These are phyloP conservation scores for Suillus occidentalis DNA, from an alignment of 768 basidiomycete species.

Conservation along the genomic window DNA sequence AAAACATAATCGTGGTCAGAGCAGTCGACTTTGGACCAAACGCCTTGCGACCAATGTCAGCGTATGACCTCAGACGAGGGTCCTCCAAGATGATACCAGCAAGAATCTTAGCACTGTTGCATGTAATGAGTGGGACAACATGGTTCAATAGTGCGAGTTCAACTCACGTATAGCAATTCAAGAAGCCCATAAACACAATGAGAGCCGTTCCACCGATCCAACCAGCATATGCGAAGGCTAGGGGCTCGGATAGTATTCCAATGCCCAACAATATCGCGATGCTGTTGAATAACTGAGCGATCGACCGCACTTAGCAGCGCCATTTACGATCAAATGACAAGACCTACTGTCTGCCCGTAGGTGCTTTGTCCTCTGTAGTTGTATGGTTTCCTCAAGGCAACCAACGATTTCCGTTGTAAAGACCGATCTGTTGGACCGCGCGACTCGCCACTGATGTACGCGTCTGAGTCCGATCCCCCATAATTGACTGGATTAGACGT, in stretches of 20 bases:
- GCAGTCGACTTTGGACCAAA: slow-evolving; percentile 74
- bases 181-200: slow-evolving; percentile 70
- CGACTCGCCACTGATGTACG: not conserved
- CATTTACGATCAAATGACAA: not conserved
- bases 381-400: slow-evolving; percentile 21
- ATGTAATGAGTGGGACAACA: slow-evolving; percentile 9
- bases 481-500: not conserved
- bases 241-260: slow-evolving; percentile 85
- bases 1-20: slow-evolving; percentile 73
- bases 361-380: slow-evolving; percentile 59
- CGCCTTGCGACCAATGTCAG: slow-evolving; percentile 87
- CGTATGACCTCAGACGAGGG: slow-evolving; percentile 72
- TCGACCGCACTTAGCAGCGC: slow-evolving; percentile 8
- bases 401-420: slow-evolving; percentile 5
- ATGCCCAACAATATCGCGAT: slow-evolving; percentile 86
- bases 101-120: slow-evolving; percentile 77
- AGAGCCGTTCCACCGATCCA: slow-evolving; percentile 80
- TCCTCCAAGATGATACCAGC: slow-evolving; percentile 75
- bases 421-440: not conserved
- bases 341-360: slow-evolving; percentile 67
- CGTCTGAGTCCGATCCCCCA: not conserved
- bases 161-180: slow-evolving; percentile 89
- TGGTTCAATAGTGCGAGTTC: not conserved
- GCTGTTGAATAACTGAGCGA: slow-evolving; percentile 77
- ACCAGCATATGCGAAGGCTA: slow-evolving; percentile 90